Conservation (phyloP, 495 filamentous ascomycete genomes). For the Pseudoneurospora amorphoporcata region DNA sequence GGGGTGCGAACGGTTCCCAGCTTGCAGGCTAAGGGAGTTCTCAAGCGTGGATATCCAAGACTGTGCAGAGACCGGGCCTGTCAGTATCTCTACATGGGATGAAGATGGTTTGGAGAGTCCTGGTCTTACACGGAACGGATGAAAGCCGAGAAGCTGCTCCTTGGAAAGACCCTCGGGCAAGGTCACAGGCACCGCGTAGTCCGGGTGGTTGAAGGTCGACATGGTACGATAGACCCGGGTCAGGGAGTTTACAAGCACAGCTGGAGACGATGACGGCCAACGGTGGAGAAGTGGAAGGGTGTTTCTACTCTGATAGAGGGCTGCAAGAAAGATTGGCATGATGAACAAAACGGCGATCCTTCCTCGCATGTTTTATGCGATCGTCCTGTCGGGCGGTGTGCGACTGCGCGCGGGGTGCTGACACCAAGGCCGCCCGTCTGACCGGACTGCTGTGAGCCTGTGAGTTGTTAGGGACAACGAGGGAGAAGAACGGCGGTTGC, state of each 20-base stretch:
- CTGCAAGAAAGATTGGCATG: constrained; percentile 1
- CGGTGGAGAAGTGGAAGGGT: background rate
- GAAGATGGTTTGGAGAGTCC: background rate
- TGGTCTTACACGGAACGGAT: constrained; percentile 48
- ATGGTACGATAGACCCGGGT: constrained; percentile 12
- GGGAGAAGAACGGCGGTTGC: background rate
- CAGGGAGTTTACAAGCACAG: background rate
- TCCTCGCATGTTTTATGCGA: background rate
- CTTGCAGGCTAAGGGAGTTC: constrained; percentile 53
- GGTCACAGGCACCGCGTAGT: constrained; percentile 38
- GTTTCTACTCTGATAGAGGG: background rate
- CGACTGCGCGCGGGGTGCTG: background rate
- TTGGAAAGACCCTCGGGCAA: constrained; percentile 48
- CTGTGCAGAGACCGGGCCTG: constrained; percentile 13
- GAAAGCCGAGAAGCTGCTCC: constrained; percentile 57
- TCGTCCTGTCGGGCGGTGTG: background rate
- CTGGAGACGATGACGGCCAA: background rate
- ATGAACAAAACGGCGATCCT: background rate
- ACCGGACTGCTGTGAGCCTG: background rate
- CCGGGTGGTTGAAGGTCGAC: constrained; percentile 41
- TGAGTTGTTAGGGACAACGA: background rate
- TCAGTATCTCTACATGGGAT: background rate
- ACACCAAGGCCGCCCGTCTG: background rate
- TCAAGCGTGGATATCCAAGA: constrained; percentile 61
- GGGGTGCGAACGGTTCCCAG: constrained; percentile 44